phyloP scores from a whole-genome alignment of 257 asterid genomes.

The Solanum chiquidenum region DNA sequence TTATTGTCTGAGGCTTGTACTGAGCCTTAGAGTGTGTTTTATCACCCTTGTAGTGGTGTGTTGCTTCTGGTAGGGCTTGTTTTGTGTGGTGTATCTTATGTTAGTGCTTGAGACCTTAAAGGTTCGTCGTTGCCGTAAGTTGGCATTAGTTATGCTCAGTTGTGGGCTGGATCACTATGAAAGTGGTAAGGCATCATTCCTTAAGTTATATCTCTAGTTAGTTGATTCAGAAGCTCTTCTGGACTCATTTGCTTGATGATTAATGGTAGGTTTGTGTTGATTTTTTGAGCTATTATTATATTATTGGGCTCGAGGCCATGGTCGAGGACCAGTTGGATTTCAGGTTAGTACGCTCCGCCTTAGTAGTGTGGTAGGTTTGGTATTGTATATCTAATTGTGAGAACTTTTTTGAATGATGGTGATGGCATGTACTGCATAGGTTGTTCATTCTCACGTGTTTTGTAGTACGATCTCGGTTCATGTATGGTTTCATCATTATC shows the following conservation, averaged over 20 bases:
- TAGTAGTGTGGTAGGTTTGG: neutral
- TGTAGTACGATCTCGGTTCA: neutral
- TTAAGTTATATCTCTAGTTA: too few relatives aligned
- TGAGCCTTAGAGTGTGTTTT: neutral
- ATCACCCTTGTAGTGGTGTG: neutral
- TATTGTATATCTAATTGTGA: neutral
- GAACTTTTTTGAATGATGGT: neutral
- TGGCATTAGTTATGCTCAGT: neutral
- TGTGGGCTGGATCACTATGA: neutral
- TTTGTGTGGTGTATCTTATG: neutral
- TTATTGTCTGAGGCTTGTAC: neutral
- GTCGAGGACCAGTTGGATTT: neutral
- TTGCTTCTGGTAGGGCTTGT: neutral
- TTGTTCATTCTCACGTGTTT: neutral
- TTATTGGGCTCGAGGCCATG: neutral
- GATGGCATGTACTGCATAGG: neutral
- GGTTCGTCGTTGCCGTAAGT: neutral
- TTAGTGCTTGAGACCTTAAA: neutral
- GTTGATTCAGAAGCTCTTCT: neutral
- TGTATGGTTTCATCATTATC: neutral
- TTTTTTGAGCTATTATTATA: too few relatives aligned
- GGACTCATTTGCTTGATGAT: neutral
- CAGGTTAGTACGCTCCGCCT: neutral
- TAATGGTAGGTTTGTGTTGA: neutral
- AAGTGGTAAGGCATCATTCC: neutral